Evolutionary conservation across 2,329 filamentous ascomycete genomes (phyloP), one percentile per base, ranked within the genome.

Genomic region (Podosphaera xanthii): DNA sequence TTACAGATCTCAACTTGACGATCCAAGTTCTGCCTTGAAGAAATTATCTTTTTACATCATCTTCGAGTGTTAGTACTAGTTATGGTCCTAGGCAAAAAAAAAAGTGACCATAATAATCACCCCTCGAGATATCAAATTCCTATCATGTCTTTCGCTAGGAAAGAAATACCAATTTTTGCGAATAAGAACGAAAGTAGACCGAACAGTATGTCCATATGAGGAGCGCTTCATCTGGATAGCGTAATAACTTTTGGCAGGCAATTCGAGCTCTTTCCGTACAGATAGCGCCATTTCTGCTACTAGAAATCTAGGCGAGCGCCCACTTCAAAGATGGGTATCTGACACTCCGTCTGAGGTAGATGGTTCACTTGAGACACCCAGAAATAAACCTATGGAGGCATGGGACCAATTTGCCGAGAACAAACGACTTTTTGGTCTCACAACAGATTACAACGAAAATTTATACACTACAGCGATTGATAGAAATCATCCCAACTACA

Each of bases 401-500:
- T 98, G 92, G 92, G 91, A 98, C 69, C 92, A 98, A 70, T 98
- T 98, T 68, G 86, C 87, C 60, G 83, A 80, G 62, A 97, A 97
- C 67, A 87, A 94, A 71, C 78, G 82, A 59, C 80, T 88, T 36
- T 97, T 95, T 68, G 92, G 92, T 42, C 73, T 94, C 46, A 87
- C 82, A 71, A 92, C 86, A 58, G 88, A 89, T 66, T 98, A 97
- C 69, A 83, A 97, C 67, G 92, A 97, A 72, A 89, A 87, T 65
- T 81, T 92, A 50, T 98, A 98, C 73, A 98, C 92, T 1, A 98
- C 92, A 8, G 74, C 80, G 48, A 94, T 98, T 67, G 82, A 98
- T 71, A 87, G 83, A 67, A 86, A 72, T 63, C 83, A 94, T 65
- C 90, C 92, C 0, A 77, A 84, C 59, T 96, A 94, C 71, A 83